Conservation (phyloP, 2,329 filamentous ascomycete genomes). For the Raffaelea albimanens region DNA sequence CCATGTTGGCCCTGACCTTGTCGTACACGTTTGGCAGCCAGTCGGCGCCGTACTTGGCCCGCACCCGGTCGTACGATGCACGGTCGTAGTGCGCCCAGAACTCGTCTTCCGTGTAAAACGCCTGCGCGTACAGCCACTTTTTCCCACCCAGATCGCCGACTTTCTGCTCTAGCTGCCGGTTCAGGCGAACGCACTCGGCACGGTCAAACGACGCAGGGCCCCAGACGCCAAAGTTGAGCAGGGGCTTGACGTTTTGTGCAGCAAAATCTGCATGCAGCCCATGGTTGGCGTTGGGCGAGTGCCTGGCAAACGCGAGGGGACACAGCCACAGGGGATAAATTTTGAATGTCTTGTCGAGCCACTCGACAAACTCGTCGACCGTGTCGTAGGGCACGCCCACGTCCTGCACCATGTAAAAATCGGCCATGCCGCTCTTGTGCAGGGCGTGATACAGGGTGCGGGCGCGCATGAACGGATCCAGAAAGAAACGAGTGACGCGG, state of each 20-base stretch:
- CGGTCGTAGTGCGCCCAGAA: conserved; percentile 59
- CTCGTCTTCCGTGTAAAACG: conserved; percentile 57
- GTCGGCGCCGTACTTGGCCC: conserved; percentile 47
- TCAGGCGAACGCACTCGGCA: conserved; percentile 39
- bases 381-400: conserved; percentile 40
- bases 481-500: conserved; percentile 47
- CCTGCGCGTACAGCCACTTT: conserved; percentile 63
- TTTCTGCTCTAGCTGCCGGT: conserved; percentile 51
- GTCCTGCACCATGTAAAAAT: conserved; percentile 57
- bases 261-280: conserved; percentile 39
- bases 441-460: conserved; percentile 57
- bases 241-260: conserved; percentile 16
- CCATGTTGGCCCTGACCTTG: conserved; percentile 47
- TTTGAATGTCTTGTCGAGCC: conserved; percentile 33
- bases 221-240: conserved; percentile 58
- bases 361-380: conserved; percentile 34
- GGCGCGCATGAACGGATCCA: conserved; percentile 55
- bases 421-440: conserved; percentile 50
- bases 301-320: conserved; percentile 35
- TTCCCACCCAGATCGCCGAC: conserved; percentile 51
- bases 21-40: conserved; percentile 57
- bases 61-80: conserved; percentile 46
- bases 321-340: conserved; percentile 51
- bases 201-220: conserved; percentile 34
- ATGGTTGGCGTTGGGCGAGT: conserved; percentile 28